Base-by-base conservation (phyloP, 768 basidiomycete species). In the Solioccasus polychromus region DNA sequence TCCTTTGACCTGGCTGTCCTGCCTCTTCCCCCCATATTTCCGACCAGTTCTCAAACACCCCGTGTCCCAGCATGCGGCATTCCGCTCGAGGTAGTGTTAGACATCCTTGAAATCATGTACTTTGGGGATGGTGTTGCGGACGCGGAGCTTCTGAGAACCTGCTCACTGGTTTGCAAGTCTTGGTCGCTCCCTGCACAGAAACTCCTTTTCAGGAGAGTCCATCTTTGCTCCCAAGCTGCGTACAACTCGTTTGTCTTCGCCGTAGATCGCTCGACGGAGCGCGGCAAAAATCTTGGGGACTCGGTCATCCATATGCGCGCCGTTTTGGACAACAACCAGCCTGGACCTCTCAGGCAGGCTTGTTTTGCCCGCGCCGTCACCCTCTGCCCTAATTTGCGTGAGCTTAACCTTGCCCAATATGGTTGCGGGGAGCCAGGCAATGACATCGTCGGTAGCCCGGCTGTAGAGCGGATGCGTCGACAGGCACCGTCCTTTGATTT, bases 301-400 rank as follows among this genome's bases (percentile, higher is more conserved):
- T 66, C 79, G 2, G 81, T 86, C 38, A 61, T 70, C 25, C 71
- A 71, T 12, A 67, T 88, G 61, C 71, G 71, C 20, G 76, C 78
- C 26, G 71, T 79, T 29, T 57, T 89, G 42, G 87, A 88, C 68
- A 71, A 77, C 58, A 85, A 83, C 55, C 83, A 88, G 49, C 85
- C 82, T 12, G 70, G 66, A 36, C 70, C 74, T 25, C 72, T 88
- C 35, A 68, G 73, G 39, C 76, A 78, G 45, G 67, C 65, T 22
- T 76, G 79, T 17, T 82, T 88, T 59, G 81, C 79, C 20, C 66
- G 67, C 30, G 82, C 79, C 8, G 74, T 85, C 40, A 68, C 70
- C 7, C 62, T 73, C 17, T 88, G 83, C 56, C 81, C 82, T 17
- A 78, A 80, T 50, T 66, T 88, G 17, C 66, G 70, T 31, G 72